Conservation (phyloP, 140 eudicot genomes). For the Senecio squalidus region DNA sequence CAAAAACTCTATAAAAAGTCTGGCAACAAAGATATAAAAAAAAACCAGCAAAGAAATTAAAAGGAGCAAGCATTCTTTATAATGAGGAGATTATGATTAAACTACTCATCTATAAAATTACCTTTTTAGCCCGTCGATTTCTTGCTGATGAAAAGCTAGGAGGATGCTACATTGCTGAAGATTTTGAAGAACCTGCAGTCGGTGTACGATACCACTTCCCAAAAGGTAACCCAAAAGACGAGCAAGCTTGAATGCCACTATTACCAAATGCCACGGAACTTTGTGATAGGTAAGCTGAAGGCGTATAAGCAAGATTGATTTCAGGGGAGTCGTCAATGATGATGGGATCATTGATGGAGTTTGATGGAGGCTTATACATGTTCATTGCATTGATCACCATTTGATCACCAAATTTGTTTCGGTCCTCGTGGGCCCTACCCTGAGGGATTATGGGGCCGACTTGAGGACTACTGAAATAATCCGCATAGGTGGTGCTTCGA, state of each 20-base stretch:
- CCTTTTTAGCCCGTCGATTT: neutral
- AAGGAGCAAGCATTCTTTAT: neutral
- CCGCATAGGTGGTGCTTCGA: conserved; percentile 10
- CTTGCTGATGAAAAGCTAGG: neutral
- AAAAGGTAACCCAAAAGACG: neutral
- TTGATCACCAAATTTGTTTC: neutral
- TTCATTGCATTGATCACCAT: neutral
- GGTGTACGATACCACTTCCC: neutral
- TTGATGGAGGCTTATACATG: neutral
- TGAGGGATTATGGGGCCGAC: neutral
- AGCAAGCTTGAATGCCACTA: neutral
- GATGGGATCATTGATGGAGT: neutral
- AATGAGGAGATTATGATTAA: neutral
- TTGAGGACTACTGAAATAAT: conserved; percentile 2
- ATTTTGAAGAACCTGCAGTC: conserved; percentile 3
- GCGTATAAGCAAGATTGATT: neutral
- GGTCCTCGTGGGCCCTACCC: neutral
- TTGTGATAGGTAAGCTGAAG: neutral
- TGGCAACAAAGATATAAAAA: too few species aligned
- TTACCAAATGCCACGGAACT: neutral
- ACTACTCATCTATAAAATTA: neutral
- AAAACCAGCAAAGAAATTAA: too few species aligned
- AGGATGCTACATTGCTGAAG: neutral
- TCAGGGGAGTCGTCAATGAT: conserved; percentile 31
- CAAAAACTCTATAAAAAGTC: too few species aligned